Base-by-base conservation (phyloP, 2,329 filamentous ascomycete species). In the Aureobasidium vineae region DNA sequence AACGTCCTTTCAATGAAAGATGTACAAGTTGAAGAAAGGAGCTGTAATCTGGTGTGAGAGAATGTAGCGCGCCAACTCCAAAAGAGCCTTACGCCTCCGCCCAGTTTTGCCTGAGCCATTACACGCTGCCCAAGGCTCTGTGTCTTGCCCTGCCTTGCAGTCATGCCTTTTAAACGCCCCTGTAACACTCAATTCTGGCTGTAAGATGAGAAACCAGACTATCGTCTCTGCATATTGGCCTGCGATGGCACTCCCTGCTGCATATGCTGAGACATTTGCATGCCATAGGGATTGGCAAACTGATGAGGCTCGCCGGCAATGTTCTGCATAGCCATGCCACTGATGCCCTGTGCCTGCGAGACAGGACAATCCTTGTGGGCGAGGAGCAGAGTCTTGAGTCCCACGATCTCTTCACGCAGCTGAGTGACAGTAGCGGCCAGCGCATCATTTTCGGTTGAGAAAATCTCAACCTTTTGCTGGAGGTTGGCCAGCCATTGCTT, bases 401-500 rank as follows among this genome's bases (percentile, higher is more conserved):
- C 96, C 56, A 98, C 91, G 68, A 98, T 91, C 75, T 99, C 95
- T 75, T 98, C 94, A 33, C 92, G 86, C 6, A 98, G 81, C 71
- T 91, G 87, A 1, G 89, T 89, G 67, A 98, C 92, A 69, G 95
- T 94, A 3, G 88, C 84, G 21, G 89, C 91, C 40, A 99, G 83
- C 1, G 87, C 87, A 74, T 99, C 95, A 70, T 98, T 98, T 78
- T 99, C 95, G 0, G 85, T 89, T 69, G 90, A 93, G 75, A 92
- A 98, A 71, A 96, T 84, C 77, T 99, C 95, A 19, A 98, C 94
- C 78, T 98, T 98, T 66, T 87, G 86, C 77, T 99, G 95, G 1
- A 99, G 84, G 72, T 97, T 98, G 38, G 91, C 90, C 67, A 98
- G 85, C 95, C 95, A 99, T 76, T 98, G 95, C 84, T 99, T 99